Conservation (phyloP, 2,329 filamentous ascomycete species). For the Diaporthe velutina region DNA sequence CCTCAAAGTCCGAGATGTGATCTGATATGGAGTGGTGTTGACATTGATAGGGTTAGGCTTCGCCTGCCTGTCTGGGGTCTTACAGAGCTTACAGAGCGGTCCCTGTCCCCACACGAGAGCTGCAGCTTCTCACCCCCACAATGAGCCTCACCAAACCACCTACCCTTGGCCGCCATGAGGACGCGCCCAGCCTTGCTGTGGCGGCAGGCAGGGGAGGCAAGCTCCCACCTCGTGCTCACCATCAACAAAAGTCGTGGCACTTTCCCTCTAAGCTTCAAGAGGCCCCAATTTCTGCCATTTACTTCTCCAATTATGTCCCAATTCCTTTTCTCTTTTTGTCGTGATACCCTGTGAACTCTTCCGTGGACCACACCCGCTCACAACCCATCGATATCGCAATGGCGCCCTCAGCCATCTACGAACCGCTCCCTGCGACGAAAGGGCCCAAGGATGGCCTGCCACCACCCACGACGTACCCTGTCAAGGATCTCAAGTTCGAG, state of each 20-base stretch:
- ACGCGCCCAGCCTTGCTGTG: constrained; percentile 27
- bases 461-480: constrained; percentile 69
- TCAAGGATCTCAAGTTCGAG: constrained; percentile 73
- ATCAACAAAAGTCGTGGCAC: background rate
- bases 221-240: constrained; percentile 13
- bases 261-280: background rate
- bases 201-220: constrained; percentile 36
- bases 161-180: constrained; percentile 10
- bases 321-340: constrained; percentile 12
- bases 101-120: constrained; percentile 25
- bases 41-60: constrained; percentile 11
- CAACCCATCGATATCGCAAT: constrained; percentile 37
- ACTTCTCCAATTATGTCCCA: constrained; percentile 17
- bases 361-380: background rate
- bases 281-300: background rate
- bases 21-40: background rate
- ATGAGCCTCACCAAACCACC: constrained; percentile 26
- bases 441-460: constrained; percentile 61
- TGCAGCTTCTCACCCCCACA: constrained; percentile 32
- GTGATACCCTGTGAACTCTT: constrained; percentile 36
- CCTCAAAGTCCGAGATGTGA: too few species aligned
- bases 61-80: background rate
- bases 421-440: constrained; percentile 51
- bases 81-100: background rate
- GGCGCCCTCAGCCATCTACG: constrained; percentile 59